phyloP scores from a whole-genome alignment of 2,329 filamentous ascomycete genomes.

The Curvularia eragrostidis region DNA sequence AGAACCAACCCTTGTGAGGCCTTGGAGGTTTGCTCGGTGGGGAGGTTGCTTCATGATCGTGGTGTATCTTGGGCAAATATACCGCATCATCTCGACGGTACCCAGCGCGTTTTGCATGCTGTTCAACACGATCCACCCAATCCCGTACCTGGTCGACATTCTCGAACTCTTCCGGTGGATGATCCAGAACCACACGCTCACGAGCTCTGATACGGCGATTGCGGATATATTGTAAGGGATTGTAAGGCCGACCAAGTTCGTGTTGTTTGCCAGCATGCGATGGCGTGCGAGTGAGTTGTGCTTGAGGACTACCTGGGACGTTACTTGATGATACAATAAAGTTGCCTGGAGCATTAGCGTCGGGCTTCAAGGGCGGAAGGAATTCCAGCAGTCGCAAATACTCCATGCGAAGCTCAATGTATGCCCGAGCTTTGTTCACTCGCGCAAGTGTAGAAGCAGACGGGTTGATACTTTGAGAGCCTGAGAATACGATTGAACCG shows the following conservation, averaged over 20 bases:
- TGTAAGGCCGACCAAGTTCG: conserved; percentile 75
- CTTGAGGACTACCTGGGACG: conserved; percentile 51
- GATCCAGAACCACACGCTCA: conserved; percentile 76
- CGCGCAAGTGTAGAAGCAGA: conserved; percentile 81
- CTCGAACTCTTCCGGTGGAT: conserved; percentile 77
- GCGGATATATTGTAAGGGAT: conserved; percentile 89
- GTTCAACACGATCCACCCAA: conserved; percentile 77
- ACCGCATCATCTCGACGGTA: conserved; percentile 50
- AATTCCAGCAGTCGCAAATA: conserved; percentile 81
- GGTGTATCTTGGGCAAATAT: conserved; percentile 41
- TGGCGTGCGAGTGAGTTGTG: conserved; percentile 49
- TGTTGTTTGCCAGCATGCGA: conserved; percentile 48
- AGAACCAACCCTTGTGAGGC: conserved; percentile 82
- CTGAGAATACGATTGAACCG: conserved; percentile 33
- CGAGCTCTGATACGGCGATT: conserved; percentile 86
- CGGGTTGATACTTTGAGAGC: conserved; percentile 64
- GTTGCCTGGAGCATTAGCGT: conserved; percentile 52
- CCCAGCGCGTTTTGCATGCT: conserved; percentile 49
- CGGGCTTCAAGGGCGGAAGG: conserved; percentile 73
- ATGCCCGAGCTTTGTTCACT: conserved; percentile 81
- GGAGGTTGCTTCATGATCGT: conserved; percentile 32
- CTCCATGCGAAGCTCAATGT: conserved; percentile 85
- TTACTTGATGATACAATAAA: conserved; percentile 49
- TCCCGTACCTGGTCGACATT: conserved; percentile 73
- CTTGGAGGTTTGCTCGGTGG: conserved; percentile 66